Percentiles rank a stretch among this genome's conserved stretches.
Evolutionary conservation across 768 basidiomycete species (phyloP).

Genomic region (Gelatoporia subvermispora): DNA sequence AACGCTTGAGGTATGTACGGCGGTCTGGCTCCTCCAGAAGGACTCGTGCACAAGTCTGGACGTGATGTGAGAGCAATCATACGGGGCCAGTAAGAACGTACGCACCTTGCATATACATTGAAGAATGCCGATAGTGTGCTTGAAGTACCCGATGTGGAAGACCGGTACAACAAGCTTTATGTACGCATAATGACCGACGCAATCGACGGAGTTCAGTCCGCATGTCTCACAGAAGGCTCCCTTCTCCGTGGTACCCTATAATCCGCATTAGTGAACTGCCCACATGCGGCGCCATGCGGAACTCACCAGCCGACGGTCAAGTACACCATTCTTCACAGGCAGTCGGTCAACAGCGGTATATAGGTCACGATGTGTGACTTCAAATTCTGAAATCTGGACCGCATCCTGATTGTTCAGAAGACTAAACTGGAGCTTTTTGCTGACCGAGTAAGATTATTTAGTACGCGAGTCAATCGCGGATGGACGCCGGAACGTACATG

Average conservation of each 20-base stretch:
- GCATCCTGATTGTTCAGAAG: slow-evolving; percentile 92
- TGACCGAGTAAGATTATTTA: slow-evolving; percentile 24
- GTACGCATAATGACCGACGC: slow-evolving; percentile 98
- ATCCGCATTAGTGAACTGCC: background rate
- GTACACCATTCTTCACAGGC: slow-evolving; percentile 87
- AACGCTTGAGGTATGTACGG: slow-evolving; percentile 79
- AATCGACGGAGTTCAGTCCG: slow-evolving; percentile 85
- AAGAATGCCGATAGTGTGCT: slow-evolving; percentile 87
- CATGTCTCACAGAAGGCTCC: slow-evolving; percentile 91
- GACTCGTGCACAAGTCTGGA: slow-evolving; percentile 85
- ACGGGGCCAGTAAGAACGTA: background rate
- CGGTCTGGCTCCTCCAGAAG: slow-evolving; percentile 85
- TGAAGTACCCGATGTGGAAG: slow-evolving; percentile 98
- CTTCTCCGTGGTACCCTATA: slow-evolving; percentile 93
- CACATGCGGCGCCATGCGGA: slow-evolving; percentile 20
- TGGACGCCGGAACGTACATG: slow-evolving; percentile 47
- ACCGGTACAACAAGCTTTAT: slow-evolving; percentile 96
- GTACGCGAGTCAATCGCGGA: background rate
- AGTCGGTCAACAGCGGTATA: slow-evolving; percentile 81
- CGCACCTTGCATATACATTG: slow-evolving; percentile 96
- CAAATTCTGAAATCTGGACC: slow-evolving; percentile 93
- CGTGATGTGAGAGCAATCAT: background rate
- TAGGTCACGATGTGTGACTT: slow-evolving; percentile 88
- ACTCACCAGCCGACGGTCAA: slow-evolving; percentile 82
- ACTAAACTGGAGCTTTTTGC: slow-evolving; percentile 95